Evolutionary conservation across 2,329 filamentous ascomycete genomes (phyloP), one percentile per base, ranked within the genome.

Genomic region (Colletotrichum brevisporum): DNA sequence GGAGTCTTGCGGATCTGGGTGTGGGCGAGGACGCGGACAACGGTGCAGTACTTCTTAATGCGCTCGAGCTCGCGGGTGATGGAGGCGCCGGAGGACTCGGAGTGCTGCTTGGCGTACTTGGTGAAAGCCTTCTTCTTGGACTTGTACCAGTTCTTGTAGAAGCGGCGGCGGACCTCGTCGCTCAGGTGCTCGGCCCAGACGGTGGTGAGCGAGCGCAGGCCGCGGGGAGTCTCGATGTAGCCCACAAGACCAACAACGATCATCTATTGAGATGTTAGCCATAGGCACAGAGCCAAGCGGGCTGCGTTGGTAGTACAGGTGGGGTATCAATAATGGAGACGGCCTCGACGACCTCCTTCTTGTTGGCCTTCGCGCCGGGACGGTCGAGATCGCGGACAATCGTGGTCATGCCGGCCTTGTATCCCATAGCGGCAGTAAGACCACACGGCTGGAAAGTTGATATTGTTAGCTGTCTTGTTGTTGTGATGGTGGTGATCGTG

Each of bases 81-180:
- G 81, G 94, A 94, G 78, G 93, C 88, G 80, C 94, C 95, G 86
- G 85, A 93, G 88, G 87, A 92, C 89, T 98, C 95, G 75, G 95
- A 94, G 92, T 98, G 94, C 92, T 97, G 95, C 94, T 98, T 99
- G 89, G 96, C 94, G 88, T 99, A 99, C 90, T 97, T 98, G 90
- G 96, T 99, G 90, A 99, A 99, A 73, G 96, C 96, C 95, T 99
- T 99, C 94, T 98, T 98, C 95, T 99, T 99, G 91, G 91, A 94
- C 93, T 97, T 97, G 93, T 99, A 99, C 96, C 96, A 99, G 93
- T 99, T 99, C 94, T 98, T 98, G 94, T 99, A 99, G 94, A 99
- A 99, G 83, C 96, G 94, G 82, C 96, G 94, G 92, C 97, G 97
- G 86, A 99, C 83, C 89, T 98, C 96, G 86, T 99, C 96, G 87